Base-by-base conservation (phyloP, 352 stramenopile species). In the Globisporangium orthogonon region DNA sequence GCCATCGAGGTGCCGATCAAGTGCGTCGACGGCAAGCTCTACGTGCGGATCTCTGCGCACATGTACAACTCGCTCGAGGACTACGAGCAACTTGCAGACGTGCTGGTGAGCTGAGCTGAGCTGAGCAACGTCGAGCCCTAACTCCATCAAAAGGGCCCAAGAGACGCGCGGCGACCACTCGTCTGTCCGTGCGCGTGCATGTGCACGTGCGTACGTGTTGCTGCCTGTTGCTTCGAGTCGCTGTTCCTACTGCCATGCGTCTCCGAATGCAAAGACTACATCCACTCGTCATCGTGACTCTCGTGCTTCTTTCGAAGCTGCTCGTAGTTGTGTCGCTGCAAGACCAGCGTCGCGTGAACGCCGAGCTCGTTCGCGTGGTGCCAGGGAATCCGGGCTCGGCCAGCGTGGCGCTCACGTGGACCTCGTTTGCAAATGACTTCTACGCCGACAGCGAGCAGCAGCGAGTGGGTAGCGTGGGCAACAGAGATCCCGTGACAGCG, bases 1-100 rank as follows among this genome's bases (percentile, higher is more conserved):
- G 55, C 61, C 23, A 92, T 98, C 48, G 94, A 98, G 78, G 90
- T 96, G 45, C 94, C 94, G 10, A 78, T 98, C 39, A 98, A 98
- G 68, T 97, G 86, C 57, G 69, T 98, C 17, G 74, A 92, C 35
- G 84, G 77, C 0, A 62, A 67, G 29, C 67, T 98, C 1, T 97
- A 93, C 73, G 80, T 96, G 29, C 79, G 94, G 47, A 65, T 98
- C 23, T 97, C 89, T 4, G 86, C 78, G 37, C 91, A 98, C 62
- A 64, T 98, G 48, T 98, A 98, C 73, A 98, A 98, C 61, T 71
- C 67, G 14, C 54, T 87, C 0, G 67, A 69, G 6, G 84, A 98
- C 37, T 98, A 92, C 57, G 71, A 90, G 7, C 70, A 55, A n/a
- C 72, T 95, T 15, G 79, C 74, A 11, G 49, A 50, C 5, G 63